Evolutionary conservation across 2,329 filamentous ascomycete genomes (phyloP), one percentile per base, ranked within the genome.

Genomic region (Corinectria fuckeliana): DNA sequence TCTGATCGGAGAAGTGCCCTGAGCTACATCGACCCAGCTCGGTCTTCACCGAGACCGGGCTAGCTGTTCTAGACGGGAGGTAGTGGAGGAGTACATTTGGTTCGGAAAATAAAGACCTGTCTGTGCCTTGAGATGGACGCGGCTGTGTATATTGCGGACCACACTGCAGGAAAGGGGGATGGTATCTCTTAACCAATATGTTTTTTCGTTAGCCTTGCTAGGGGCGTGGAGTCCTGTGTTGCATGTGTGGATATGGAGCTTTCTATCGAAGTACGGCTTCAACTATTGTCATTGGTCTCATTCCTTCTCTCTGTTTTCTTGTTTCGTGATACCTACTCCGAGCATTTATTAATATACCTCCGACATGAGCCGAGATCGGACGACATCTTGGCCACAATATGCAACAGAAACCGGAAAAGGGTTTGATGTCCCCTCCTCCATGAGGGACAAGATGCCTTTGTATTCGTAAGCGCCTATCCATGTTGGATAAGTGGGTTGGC

Each of bases 251-350:
- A 45, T 52, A 38, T 25, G 26, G 14, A 13, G 39, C 18, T 38
- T 38, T 47, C n/a, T 51, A 14, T 21, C 32, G 14, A 34, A 34
- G 9, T 34, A 34, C n/a, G 16, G 48, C 20, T 16, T 42, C 4
- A 16, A 25, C 16, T 30, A 10, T 25, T 48, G 16, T 30, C 25
- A 26, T 30, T 51, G 30, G 52, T 50, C 50, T 63, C 38, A 25
- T 59, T 45, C 49, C 10, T 23, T 9, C 38, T 49, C 26, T 45
- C 44, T 16, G 45, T 56, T 18, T 42, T 44, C 14, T 53, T 55
- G 41, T 52, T n/a, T 34, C 16, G 54, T 34, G 53, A 58, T 60
- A 68, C 44, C 41, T 49, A 34, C 44, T 45, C 21, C n/a, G n/a
- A n/a, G n/a, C n/a, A n/a, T 34, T 34, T 48, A 36, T 25, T 36